phyloP scores from a whole-genome alignment of 768 basidiomycete species.

The Obba rivulosa region DNA sequence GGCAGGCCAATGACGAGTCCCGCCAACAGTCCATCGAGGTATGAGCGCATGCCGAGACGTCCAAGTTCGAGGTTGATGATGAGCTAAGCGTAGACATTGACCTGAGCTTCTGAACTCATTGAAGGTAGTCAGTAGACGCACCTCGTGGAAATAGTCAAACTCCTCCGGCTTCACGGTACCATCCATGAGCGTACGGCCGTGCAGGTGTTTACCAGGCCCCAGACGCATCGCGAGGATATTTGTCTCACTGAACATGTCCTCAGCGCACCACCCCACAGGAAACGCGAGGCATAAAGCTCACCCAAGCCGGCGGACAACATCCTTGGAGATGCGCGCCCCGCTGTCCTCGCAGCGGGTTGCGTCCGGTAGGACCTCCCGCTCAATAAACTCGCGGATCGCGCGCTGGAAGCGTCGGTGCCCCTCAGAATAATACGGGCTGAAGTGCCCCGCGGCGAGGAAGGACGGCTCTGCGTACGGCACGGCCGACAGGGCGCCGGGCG shows the following conservation, averaged over 20 bases:
- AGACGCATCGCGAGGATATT: constrained; percentile 87
- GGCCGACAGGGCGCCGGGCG: constrained; percentile 59
- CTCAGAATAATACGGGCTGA: constrained; percentile 73
- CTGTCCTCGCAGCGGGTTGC: constrained; percentile 76
- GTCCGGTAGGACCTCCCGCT: constrained; percentile 70
- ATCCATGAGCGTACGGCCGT: constrained; percentile 70
- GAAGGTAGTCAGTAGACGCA: constrained; percentile 18
- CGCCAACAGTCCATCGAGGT: constrained; percentile 80
- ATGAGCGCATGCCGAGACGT: constrained; percentile 80
- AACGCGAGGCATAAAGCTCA: constrained; percentile 36
- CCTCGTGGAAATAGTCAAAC: constrained; percentile 95
- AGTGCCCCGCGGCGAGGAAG: constrained; percentile 66
- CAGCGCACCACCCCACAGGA: not conserved
- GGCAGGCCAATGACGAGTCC: constrained; percentile 86
- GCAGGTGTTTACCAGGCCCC: constrained; percentile 84
- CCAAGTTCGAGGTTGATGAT: constrained; percentile 80
- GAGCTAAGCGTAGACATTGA: constrained; percentile 36
- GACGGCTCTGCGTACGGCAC: constrained; percentile 86
- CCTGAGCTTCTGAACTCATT: too few relatives aligned
- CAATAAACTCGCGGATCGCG: constrained; percentile 70
- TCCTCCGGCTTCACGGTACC: constrained; percentile 76
- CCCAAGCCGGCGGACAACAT: constrained; percentile 82
- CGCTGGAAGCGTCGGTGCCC: constrained; percentile 72
- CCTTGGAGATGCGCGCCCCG: constrained; percentile 82
- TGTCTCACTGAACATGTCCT: constrained; percentile 43